Percentiles rank a stretch among this genome's conserved stretches.
These are phyloP conservation scores for Penicillium maclennaniae DNA, from an alignment of 495 filamentous ascomycete species.

Conservation along the genomic window DNA sequence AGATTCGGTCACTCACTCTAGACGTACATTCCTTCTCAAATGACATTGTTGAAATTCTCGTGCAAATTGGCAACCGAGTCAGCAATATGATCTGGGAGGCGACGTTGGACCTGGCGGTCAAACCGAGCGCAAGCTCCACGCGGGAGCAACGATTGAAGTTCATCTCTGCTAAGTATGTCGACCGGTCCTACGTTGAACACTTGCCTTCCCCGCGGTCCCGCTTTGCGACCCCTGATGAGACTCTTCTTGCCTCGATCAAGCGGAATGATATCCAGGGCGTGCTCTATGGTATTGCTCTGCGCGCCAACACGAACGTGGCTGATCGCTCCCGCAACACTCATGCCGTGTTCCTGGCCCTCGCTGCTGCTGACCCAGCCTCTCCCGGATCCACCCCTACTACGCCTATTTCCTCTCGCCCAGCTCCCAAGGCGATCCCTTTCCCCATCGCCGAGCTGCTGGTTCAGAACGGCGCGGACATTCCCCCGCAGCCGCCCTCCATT, in stretches of 20 bases:
- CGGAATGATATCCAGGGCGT: constrained; percentile 89
- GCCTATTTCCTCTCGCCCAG: constrained; percentile 23
- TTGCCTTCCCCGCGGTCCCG: constrained; percentile 72
- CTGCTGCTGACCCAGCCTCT: constrained; percentile 85
- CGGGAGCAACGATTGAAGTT: constrained; percentile 87
- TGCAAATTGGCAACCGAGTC: constrained; percentile 87
- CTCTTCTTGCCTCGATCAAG: constrained; percentile 88
- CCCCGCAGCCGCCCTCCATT: constrained; percentile 65
- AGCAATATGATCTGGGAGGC: constrained; percentile 98
- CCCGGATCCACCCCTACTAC: constrained; percentile 49
- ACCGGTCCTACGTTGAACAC: constrained; percentile 73
- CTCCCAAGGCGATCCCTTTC: constrained; percentile 55
- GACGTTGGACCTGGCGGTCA: constrained; percentile 64
- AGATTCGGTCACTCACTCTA: constrained; percentile 90
- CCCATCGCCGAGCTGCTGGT: constrained; percentile 88
- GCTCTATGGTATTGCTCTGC: constrained; percentile 83
- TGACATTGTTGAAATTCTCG: constrained; percentile 91
- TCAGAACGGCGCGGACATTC: constrained; percentile 91
- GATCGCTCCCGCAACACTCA: constrained; percentile 89
- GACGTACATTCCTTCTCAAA: constrained; percentile 94
- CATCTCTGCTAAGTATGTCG: constrained; percentile 92
- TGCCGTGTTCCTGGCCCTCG: constrained; percentile 83
- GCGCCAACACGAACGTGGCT: constrained; percentile 79
- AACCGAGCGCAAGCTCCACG: constrained; percentile 70
- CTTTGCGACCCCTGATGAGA: constrained; percentile 80